These are phyloP conservation scores for Austroboletus eburneus DNA, from an alignment of 768 basidiomycete species.

Conservation along the genomic window DNA sequence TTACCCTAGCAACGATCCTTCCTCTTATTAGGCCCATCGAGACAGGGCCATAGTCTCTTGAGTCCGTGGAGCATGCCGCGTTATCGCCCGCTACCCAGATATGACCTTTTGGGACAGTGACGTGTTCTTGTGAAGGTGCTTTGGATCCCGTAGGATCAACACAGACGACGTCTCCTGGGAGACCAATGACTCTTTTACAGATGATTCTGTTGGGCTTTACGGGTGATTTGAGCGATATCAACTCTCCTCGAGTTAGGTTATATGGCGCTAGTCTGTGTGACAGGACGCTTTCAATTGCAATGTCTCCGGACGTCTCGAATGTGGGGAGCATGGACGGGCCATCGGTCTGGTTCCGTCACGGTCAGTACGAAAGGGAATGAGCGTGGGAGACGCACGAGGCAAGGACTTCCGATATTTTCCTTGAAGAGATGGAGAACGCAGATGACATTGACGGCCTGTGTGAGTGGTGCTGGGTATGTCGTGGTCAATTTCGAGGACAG, in stretches of 20 bases:
- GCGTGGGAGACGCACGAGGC: constrained; percentile 38
- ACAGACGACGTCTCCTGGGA: constrained; percentile 86
- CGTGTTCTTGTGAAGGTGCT: constrained; percentile 66
- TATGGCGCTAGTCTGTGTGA: constrained; percentile 49
- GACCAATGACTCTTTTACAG: constrained; percentile 86
- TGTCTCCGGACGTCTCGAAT: constrained; percentile 53
- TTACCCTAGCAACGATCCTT: constrained; percentile 60
- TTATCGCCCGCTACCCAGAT: constrained; percentile 94
- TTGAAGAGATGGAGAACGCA: constrained; percentile 61
- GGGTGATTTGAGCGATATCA: constrained; percentile 71
- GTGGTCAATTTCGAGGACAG: neutral
- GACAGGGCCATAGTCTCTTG: constrained; percentile 89
- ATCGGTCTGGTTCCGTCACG: constrained; percentile 43
- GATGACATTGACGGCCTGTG: constrained; percentile 52
- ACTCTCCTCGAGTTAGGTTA: constrained; percentile 64
- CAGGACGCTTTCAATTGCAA: constrained; percentile 59
- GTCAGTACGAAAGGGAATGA: constrained; percentile 1
- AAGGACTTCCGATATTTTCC: constrained; percentile 55
- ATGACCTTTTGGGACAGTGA: constrained; percentile 79
- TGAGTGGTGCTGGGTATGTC: constrained; percentile 1
- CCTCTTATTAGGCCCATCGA: constrained; percentile 75
- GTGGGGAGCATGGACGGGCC: constrained; percentile 86
- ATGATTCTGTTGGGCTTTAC: constrained; percentile 59
- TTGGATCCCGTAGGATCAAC: constrained; percentile 76
- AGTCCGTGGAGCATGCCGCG: constrained; percentile 75